phyloP scores from a whole-genome alignment of 1,284 basidiomycete genomes.

The Dichomitus squalens region DNA sequence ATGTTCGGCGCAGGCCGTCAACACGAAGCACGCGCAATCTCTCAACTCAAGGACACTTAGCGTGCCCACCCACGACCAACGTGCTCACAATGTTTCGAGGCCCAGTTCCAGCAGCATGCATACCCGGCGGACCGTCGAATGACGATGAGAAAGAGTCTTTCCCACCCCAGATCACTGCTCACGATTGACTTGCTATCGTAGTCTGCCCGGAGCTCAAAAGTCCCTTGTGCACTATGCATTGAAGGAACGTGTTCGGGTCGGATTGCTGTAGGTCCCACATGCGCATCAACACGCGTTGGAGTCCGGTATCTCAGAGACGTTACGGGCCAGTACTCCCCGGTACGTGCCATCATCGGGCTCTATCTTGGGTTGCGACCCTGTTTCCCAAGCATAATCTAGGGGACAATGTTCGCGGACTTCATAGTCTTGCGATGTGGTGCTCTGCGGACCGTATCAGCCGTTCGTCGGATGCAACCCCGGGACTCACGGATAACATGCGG shows the following conservation, averaged over 20 bases:
- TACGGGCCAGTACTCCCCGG: neutral
- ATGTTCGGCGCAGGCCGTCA: neutral
- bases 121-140: neutral
- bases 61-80: neutral
- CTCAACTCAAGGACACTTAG: neutral
- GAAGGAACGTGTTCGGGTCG: neutral
- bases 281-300: constrained; percentile 12
- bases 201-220: constrained; percentile 1
- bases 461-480: neutral
- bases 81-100: constrained; percentile 15
- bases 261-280: neutral
- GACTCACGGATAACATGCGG: neutral
- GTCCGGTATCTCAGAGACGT: neutral
- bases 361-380: constrained; percentile 1
- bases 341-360: neutral
- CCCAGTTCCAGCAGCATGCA: constrained; percentile 2
- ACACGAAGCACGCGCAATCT: neutral
- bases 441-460: constrained; percentile 4
- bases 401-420: constrained; percentile 7
- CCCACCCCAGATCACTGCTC: constrained; percentile 11
- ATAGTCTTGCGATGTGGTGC: neutral
- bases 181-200: neutral
- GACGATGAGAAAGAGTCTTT: constrained; percentile 11
- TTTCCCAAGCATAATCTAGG: neutral
- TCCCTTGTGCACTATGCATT: neutral